Conservation (phyloP, 257 asterid genomes). For the Solanum gandarillasii region DNA sequence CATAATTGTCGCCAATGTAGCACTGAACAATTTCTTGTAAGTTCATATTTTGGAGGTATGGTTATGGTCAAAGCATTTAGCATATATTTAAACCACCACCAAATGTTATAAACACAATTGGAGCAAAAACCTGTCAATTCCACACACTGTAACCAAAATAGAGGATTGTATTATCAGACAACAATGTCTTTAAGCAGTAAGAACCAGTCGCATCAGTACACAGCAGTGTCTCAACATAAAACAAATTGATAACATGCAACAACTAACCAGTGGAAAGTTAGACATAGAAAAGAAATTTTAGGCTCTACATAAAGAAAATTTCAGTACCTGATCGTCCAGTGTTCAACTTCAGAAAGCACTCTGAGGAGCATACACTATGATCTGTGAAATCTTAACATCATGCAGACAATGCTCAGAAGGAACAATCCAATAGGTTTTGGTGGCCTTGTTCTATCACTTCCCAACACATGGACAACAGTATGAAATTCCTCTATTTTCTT, state of each 20-base stretch:
- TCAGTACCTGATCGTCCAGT: background rate
- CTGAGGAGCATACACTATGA: background rate
- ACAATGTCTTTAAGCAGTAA: background rate
- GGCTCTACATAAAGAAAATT: background rate
- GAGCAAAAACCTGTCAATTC: background rate
- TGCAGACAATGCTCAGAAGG: background rate
- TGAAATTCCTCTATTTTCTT: slow-evolving; percentile 38
- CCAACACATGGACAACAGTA: background rate
- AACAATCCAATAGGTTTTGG: background rate
- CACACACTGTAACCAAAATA: background rate
- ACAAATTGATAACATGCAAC: background rate
- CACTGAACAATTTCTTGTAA: background rate
- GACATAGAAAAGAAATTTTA: background rate
- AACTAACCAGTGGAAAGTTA: background rate
- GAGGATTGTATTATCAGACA: background rate
- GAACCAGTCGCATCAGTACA: background rate
- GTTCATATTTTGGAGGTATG: background rate
- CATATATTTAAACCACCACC: background rate
- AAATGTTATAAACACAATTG: background rate
- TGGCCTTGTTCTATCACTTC: background rate
- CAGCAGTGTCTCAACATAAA: background rate
- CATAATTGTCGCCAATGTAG: background rate
- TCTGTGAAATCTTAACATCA: background rate
- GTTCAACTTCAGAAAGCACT: background rate
- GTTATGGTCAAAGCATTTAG: background rate